Conservation (phyloP, 371 early-diverging fungal species). For the Rhizomucor miehei region DNA sequence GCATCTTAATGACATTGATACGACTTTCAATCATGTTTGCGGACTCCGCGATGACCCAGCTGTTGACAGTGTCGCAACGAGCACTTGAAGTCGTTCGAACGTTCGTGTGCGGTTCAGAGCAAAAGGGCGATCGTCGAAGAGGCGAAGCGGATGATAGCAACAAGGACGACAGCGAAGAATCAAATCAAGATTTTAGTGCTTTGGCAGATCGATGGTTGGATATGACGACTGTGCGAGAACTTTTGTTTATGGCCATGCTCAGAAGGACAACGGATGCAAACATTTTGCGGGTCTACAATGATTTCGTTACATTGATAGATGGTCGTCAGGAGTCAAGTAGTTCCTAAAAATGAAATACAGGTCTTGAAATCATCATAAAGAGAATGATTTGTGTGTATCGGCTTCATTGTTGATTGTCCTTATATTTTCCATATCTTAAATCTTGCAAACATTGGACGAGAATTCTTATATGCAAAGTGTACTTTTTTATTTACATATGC, state of each 20-base stretch:
- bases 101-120: slow-evolving; percentile 26
- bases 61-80: slow-evolving; percentile 32
- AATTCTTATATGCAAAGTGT: background rate
- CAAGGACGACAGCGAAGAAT: slow-evolving; percentile 11
- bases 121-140: background rate
- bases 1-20: slow-evolving; percentile 44
- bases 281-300: slow-evolving; percentile 37
- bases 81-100: slow-evolving; percentile 44
- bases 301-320: slow-evolving; percentile 41
- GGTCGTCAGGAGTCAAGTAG: slow-evolving; percentile 17
- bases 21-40: slow-evolving; percentile 50
- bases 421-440: no score
- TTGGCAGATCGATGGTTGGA: slow-evolving; percentile 36
- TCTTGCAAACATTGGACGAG: no score
- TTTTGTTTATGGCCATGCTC: slow-evolving; percentile 40
- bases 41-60: slow-evolving; percentile 48
- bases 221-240: slow-evolving; percentile 35
- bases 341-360: no score
- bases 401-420: no score
- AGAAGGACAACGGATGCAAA: slow-evolving; percentile 42
- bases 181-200: slow-evolving; percentile 10
- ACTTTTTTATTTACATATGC: background rate
- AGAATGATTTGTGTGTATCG: no score
- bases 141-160: slow-evolving; percentile 20
- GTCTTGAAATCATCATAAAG: no score